Evolutionary conservation across 805 yeast species (phyloP), one percentile per base, ranked within the genome.

Genomic region (Pichia exigua): DNA sequence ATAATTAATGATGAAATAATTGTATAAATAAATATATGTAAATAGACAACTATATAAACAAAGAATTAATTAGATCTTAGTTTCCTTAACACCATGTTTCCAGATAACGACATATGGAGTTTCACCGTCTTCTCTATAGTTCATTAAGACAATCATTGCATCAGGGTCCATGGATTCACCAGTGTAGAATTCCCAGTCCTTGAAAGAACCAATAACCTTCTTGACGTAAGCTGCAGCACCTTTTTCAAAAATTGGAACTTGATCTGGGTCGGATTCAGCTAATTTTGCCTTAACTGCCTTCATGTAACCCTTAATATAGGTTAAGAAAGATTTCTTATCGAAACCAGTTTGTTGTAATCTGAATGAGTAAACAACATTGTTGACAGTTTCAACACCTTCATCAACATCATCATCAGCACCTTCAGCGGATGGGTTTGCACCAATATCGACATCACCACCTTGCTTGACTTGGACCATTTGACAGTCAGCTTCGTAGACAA

Each of bases 151-250:
- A 70, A 94, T 77, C 99, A 94, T 94, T 65, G 85, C 99, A 76
- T 94, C 99, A 74, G 99, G 99, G 83, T 94, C 97, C 99, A 94
- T 94, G 71, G 96, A 87, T 81, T 92, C 98, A 81, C 99, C 98
- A 64, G 97, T 92, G 91, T 76, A 94, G 83, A 94, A 94, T 72
- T 94, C 99, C 95, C 95, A 94, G 83, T 94, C 99, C 72, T 85
- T 86, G 94, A 94, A 94, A 75, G 91, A 85, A 68, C 83, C 86
- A 67, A 94, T 74, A 62, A 94, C 85, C 83, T 94, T 94, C 88
- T 94, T 94, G 76, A 87, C 95, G 82, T 91, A 94, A 65, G 87
- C 75, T 65, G 83, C 80, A 65, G 99, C 99, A 73, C 98, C 98
- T 82, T 94, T 92, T 83, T 92, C 97, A 75, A 94, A 94, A 61